phyloP scores from a whole-genome alignment of 805 yeast species.

The Saturnispora hagleri region DNA sequence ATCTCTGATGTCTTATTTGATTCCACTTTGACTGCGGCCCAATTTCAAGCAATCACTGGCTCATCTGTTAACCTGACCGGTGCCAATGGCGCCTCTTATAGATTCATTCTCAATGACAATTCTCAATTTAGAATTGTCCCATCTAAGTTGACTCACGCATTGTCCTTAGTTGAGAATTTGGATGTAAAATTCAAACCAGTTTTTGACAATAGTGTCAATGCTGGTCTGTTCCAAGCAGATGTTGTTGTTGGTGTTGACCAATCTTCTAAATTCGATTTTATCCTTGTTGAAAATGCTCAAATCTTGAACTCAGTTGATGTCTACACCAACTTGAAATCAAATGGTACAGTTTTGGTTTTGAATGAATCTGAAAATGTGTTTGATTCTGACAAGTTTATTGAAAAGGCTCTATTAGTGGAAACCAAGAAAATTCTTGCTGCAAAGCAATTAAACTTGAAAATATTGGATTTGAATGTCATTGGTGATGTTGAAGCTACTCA shows the following conservation, averaged over 20 bases:
- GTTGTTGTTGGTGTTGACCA: conserved; percentile 29
- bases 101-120: conserved; percentile 65
- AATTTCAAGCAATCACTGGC: conserved; percentile 20
- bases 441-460: conserved; percentile 43
- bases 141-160: conserved; percentile 55
- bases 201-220: conserved; percentile 62
- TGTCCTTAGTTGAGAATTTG: conserved; percentile 52
- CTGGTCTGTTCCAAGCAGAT: conserved; percentile 71
- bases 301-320: conserved; percentile 54
- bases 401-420: conserved; percentile 42
- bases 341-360: conserved; percentile 47
- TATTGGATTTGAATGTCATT: conserved; percentile 53
- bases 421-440: conserved; percentile 45
- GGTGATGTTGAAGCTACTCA: conserved; percentile 63
- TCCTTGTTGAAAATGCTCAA: conserved; percentile 51
- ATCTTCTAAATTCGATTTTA: conserved; percentile 52
- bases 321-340: conserved; percentile 45
- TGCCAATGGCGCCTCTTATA: conserved; percentile 29
- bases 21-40: conserved; percentile 19
- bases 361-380: conserved; percentile 28
- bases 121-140: conserved; percentile 47
- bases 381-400: conserved; percentile 37
- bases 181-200: conserved; percentile 49
- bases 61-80: neutral
- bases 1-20: conserved; percentile 44